Conservation (phyloP, 768 basidiomycete species). For the Panellus pusillus region DNA sequence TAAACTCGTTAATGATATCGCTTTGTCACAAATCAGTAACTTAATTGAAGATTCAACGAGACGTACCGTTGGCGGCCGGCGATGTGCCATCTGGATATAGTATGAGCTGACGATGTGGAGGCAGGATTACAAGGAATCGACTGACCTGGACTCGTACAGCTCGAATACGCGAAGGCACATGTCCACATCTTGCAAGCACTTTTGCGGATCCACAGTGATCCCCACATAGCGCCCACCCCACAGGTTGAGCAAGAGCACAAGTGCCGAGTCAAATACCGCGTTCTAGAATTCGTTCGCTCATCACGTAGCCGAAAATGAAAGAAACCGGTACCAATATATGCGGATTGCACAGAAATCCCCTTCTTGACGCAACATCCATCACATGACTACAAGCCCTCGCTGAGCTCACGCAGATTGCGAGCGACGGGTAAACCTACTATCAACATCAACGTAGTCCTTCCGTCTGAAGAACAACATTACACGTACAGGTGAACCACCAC, state of each 20-base stretch:
- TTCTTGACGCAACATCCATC: constrained; percentile 39
- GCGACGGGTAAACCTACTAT: constrained; percentile 41
- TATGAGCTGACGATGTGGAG: not conserved
- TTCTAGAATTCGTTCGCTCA: not conserved
- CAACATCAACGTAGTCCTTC: constrained; percentile 23
- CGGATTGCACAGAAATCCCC: too few species aligned
- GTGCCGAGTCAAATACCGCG: constrained; percentile 1
- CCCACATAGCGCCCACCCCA: constrained; percentile 6
- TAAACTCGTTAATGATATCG: constrained; percentile 6
- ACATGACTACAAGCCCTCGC: constrained; percentile 65
- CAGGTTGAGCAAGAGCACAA: constrained; percentile 5
- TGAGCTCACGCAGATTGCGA: constrained; percentile 73
- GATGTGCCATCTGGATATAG: not conserved
- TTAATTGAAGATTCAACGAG: not conserved
- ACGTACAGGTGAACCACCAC: not conserved
- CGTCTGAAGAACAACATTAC: not conserved
- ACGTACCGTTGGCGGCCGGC: constrained; percentile 5
- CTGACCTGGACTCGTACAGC: not conserved
- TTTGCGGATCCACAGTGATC: constrained; percentile 3
- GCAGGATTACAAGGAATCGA: not conserved
- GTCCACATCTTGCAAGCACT: constrained; percentile 5
- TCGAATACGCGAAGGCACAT: constrained; percentile 4
- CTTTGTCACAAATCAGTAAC: not conserved
- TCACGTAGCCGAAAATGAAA: not conserved
- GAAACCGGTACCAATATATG: too few species aligned